Evolutionary conservation across 208 protist genomes (phyloP), one percentile per base, ranked within the genome.

Genomic region (Acanthamoeba lenticulata): DNA sequence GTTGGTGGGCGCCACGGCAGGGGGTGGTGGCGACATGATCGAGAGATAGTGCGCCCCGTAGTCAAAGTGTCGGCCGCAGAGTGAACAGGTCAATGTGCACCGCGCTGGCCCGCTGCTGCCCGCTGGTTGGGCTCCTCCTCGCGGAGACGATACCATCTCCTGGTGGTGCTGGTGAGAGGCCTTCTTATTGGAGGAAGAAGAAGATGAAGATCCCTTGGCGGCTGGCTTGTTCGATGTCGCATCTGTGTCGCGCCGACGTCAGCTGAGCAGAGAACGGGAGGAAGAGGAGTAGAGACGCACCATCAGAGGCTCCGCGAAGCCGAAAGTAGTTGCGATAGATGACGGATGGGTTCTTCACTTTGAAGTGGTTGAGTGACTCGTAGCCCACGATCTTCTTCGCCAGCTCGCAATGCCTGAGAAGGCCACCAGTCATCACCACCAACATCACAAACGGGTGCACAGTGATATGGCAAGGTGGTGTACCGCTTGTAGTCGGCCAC

Each of bases 321-420:
- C 0, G 13, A n/a, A 86, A 86, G 77, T 86, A 86, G 77, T 57
- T 86, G 24, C n/a, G 21, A 38, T 86, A 57, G 27, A 86, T 29
- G 13, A 86, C n/a, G 15, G 44, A 86, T 36, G 77, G 40, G 44
- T 86, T 86, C 77, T 86, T 86, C 21, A 86, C 15, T 38, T 86
- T 86, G 21, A 57, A 47, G 40, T 86, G 19, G 49, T 65, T 62
- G 44, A 62, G n/a, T 29, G 44, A 89, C 29, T 89, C 44, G 36
- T 89, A 89, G 79, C 79, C 11, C 32, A 89, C 49, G 29, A 89
- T 62, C 49, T 89, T 89, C 79, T 42, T 89, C 17, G 79, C 79
- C 42, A 89, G 27, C 79, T 89, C 42, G 45, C 79, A 89, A 32
- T 89, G 79, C 17, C 79, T 79, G 67, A 60, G 52, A 60, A 60